Evolutionary conservation across 371 early-diverging fungal genomes (phyloP).

Genomic region (Rhizopus arrhizus): DNA sequence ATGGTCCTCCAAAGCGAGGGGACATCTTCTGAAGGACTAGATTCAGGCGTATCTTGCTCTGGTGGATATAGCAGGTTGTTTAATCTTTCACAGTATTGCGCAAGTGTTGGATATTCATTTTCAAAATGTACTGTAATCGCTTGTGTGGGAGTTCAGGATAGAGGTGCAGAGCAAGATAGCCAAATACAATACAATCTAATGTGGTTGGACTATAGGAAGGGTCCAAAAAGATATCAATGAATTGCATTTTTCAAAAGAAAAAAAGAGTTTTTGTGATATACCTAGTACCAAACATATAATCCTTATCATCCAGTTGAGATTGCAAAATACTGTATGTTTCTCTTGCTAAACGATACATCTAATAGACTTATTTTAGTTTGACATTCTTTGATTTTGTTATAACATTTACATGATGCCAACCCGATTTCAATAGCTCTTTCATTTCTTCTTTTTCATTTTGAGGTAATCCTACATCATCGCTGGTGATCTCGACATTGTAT

Average conservation of each 20-base stretch:
- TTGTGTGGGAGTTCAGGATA: conserved; percentile 68
- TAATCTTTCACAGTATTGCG: conserved; percentile 62
- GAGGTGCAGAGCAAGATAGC: conserved; percentile 65
- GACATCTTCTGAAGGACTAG: conserved; percentile 41
- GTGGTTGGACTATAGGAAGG: conserved; percentile 50
- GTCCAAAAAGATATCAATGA: background rate
- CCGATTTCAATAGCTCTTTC: conserved; percentile 50
- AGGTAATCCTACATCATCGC: conserved; percentile 43
- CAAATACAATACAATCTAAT: conserved; percentile 72
- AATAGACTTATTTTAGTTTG: background rate
- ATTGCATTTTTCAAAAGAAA: background rate
- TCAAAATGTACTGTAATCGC: conserved; percentile 61
- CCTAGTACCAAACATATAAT: conserved; percentile 70
- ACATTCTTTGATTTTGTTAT: background rate
- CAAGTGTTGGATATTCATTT: conserved; percentile 62
- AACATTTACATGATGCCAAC: conserved; percentile 48
- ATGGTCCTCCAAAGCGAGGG: conserved; percentile 61
- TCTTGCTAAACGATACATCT: conserved; percentile 62
- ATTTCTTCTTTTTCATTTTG: conserved; percentile 52
- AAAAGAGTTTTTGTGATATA: conserved; percentile 19
- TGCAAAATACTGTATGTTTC: conserved; percentile 61
- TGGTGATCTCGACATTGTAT: conserved; percentile 48
- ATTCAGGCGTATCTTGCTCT: conserved; percentile 36
- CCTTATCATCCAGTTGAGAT: conserved; percentile 58
- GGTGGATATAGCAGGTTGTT: conserved; percentile 25